Evolutionary conservation across 2,329 filamentous ascomycete genomes (phyloP).

Genomic region (Capronia americana): DNA sequence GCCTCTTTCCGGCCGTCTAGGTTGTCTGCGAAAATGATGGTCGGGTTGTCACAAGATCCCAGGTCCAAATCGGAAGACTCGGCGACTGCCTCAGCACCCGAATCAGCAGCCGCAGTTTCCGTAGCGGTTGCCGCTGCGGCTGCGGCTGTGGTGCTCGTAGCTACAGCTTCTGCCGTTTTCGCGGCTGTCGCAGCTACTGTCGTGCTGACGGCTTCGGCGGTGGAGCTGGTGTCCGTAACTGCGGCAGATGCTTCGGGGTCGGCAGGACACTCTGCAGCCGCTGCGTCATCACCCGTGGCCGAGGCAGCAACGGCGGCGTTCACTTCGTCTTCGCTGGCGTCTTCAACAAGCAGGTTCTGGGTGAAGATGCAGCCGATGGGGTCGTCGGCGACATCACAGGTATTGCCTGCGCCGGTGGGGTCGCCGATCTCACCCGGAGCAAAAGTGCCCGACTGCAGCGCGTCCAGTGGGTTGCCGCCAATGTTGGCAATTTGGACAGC

Average conservation of each 20-base stretch:
- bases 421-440: conserved; percentile 63
- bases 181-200: conserved; percentile 6
- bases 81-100: conserved; percentile 9
- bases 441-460: conserved; percentile 69
- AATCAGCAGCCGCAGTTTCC: conserved; percentile 23
- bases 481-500: conserved; percentile 66
- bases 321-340: conserved; percentile 61
- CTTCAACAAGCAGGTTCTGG: conserved; percentile 59
- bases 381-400: conserved; percentile 58
- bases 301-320: conserved; percentile 54
- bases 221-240: conserved; percentile 20
- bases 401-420: conserved; percentile 59
- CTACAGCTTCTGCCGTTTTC: conserved; percentile 15
- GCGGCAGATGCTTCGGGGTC: conserved; percentile 30
- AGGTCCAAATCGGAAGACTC: conserved; percentile 46
- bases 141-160: conserved; percentile 29
- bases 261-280: conserved; percentile 41
- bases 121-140: conserved; percentile 19
- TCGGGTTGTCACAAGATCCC: conserved; percentile 56
- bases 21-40: conserved; percentile 56
- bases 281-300: conserved; percentile 51
- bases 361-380: conserved; percentile 62
- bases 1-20: conserved; percentile 56
- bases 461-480: conserved; percentile 67
- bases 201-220: conserved; percentile 10